Evolutionary conservation across 2,329 filamentous ascomycete genomes (phyloP), one percentile per base, ranked within the genome.

Genomic region (Emmonsia crescens): DNA sequence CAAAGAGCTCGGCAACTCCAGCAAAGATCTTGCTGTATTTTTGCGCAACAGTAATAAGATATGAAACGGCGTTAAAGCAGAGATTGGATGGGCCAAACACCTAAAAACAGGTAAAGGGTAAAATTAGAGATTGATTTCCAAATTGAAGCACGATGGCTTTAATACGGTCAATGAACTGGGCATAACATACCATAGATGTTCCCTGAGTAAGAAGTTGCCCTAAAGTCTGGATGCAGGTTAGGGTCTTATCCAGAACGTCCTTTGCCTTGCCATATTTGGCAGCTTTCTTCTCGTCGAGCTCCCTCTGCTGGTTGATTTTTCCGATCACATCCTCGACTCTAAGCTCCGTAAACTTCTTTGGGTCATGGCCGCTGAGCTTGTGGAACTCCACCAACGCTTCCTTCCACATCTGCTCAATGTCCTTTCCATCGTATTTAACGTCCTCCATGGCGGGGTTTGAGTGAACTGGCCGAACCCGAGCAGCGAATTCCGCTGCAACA

Each of bases 11-110:
- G 1, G 63, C 59, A 10, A 71, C 57, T 29, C 68, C 68, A 56
- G 66, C 68, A 56, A 71, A 71, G 21, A 72, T 70, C 49, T 68
- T 68, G 60, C 68, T 67, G 57, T 68, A 71, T 29, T 68, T 69
- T n/a, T 67, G 66, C 14, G 67, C 69, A 4, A 66, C 64, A 4
- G 61, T 60, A 42, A 72, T 67, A 8, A 72, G 66, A 60, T 69
- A 70, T 0, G 65, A 67, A 44, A 71, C 66, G 1, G 70, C 70
- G 60, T 69, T 70, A 62, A 72, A 71, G 61, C 69, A 71, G 8
- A 72, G 66, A 24, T 58, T 63, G 21, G 66, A 65, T 0, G 70
- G 70, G 16, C 65, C 68, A 61, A 71, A 71, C 4, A 69, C 64
- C 67, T 69, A 60, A 16, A 16, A 10, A n/a, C 6, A 24, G 19